Evolutionary conservation across 257 asterid genomes (phyloP), one percentile per base, ranked within the genome.

Genomic region (Hygrophila difformis): DNA sequence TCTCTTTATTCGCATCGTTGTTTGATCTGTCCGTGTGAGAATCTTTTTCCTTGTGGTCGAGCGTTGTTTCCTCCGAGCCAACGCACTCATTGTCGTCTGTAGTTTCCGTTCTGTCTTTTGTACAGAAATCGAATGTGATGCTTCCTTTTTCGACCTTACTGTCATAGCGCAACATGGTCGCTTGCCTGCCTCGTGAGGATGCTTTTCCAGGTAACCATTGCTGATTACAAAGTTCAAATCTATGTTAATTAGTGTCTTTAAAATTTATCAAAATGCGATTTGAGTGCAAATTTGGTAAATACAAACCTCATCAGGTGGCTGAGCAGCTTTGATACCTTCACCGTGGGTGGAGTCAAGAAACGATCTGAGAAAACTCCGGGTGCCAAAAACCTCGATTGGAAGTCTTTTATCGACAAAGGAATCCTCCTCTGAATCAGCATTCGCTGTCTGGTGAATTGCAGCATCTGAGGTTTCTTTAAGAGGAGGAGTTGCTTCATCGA

Each of bases 161-260:
- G 34, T 74, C 49, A 49, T 69, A 56, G 12, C 0, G 34, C 35
- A 73, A 44, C 20, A 21, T 62, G 49, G 44, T 62, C n/a, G 62
- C 41, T 31, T 64, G 71, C 26, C 26, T 46, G 2, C 55, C 75
- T 58, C 61, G n/a, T n/a, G 65, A 51, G 47, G 58, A 55, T 15
- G 47, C 51, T 52, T 68, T 61, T 33, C 59, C 64, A 8, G 57
- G 39, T 36, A 72, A 60, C 38, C 58, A 45, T 79, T 81, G 73
- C 64, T 37, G 50, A 31, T 18, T 24, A 54, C 20, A 40, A 22
- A 53, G 57, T 43, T 9, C 14, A 16, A 33, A 54, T 47, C 44
- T 17, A 51, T 23, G 42, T 69, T 18, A 60, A 38, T 29, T n/a
- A n/a, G n/a, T n/a, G n/a, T n/a, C n/a, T n/a, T n/a, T n/a, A n/a